These are phyloP conservation scores for Osmanthus fragrans DNA, from an alignment of 257 asterid genomes.

Conservation along the genomic window DNA sequence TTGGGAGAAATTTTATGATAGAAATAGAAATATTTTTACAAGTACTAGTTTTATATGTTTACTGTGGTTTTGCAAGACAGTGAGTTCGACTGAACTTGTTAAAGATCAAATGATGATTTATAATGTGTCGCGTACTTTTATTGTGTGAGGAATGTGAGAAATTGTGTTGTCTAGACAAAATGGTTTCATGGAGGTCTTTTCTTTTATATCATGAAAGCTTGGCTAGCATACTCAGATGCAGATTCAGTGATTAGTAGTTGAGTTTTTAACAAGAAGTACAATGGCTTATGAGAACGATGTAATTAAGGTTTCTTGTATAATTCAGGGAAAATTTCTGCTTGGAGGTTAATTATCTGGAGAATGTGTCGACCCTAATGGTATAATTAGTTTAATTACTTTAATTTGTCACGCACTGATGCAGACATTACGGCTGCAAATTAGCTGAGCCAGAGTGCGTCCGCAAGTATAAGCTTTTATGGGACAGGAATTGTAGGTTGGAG, in stretches of 20 bases:
- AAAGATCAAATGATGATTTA: neutral
- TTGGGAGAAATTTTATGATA: neutral
- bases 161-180: too few relatives aligned
- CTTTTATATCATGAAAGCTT: neutral
- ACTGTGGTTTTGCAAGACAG: neutral
- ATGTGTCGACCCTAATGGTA: neutral
- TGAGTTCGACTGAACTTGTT: neutral
- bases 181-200: too few relatives aligned
- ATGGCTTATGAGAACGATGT: neutral
- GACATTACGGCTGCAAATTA: too few relatives aligned
- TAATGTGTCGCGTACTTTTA: neutral
- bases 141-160: neutral
- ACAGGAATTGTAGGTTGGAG: too few relatives aligned
- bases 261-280: neutral
- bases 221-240: neutral
- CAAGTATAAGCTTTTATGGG: too few relatives aligned
- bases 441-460: too few relatives aligned
- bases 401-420: too few relatives aligned
- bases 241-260: neutral
- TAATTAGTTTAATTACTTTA: too few relatives aligned
- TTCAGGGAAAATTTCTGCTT: neutral
- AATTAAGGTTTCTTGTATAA: neutral
- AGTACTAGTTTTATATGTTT: neutral
- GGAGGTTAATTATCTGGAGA: neutral
- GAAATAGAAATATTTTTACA: neutral